Conservation (phyloP, 371 early-diverging fungal genomes). For the Rhizopus sp. region DNA sequence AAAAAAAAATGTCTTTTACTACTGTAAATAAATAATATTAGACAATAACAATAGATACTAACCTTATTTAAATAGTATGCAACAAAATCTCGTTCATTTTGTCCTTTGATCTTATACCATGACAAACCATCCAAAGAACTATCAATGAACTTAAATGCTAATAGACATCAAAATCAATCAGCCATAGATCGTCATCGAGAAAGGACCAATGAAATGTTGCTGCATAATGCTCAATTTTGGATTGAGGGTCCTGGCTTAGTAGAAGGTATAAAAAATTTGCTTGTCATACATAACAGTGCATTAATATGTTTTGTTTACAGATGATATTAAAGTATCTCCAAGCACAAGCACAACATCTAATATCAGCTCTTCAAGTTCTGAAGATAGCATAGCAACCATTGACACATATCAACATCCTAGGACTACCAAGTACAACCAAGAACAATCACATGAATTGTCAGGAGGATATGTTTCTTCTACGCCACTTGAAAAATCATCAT, state of each 20-base stretch:
- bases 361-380: constrained; percentile 25
- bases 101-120: constrained; percentile 28
- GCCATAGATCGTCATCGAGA: constrained; percentile 43
- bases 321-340: constrained; percentile 26
- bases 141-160: constrained; percentile 10
- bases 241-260: constrained; percentile 14
- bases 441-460: constrained; percentile 9
- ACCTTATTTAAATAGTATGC: background rate
- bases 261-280: constrained; percentile 2
- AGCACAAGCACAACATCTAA: constrained; percentile 31
- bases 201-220: constrained; percentile 42
- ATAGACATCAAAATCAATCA: constrained; percentile 19
- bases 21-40: background rate
- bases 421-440: background rate
- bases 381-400: constrained; percentile 28
- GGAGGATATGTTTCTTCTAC: constrained; percentile 6
- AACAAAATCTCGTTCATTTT: constrained; percentile 18
- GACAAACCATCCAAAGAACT: constrained; percentile 22
- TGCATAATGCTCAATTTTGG: constrained; percentile 48
- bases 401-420: constrained; percentile 4
- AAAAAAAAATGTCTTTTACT: background rate
- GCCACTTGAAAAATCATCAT: constrained; percentile 11
- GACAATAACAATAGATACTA: background rate
- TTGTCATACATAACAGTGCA: background rate
- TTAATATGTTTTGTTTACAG: background rate